These are phyloP conservation scores for Lactifluus piperatus DNA, from an alignment of 768 basidiomycete genomes.

Conservation along the genomic window DNA sequence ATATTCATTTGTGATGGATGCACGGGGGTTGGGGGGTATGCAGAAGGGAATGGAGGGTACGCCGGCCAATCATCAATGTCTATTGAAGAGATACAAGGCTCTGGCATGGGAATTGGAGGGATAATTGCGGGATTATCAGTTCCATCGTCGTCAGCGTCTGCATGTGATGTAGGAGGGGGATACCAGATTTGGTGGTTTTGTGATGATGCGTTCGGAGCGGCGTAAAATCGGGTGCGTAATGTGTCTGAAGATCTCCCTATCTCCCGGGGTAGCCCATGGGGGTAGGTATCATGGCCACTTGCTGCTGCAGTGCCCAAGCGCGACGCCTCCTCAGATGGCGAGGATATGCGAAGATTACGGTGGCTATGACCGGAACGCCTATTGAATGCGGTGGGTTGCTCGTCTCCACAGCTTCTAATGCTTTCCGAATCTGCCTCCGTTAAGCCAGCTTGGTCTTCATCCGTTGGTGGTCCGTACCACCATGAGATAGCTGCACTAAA, in stretches of 20 bases:
- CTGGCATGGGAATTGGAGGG: conserved; percentile 7
- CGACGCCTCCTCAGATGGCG: background rate
- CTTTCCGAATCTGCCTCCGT: conserved; percentile 20
- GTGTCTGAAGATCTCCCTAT: conserved; percentile 5
- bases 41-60: conserved; percentile 69
- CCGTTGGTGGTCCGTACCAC: conserved; percentile 23
- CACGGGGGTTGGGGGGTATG: conserved; percentile 67
- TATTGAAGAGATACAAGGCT: conserved; percentile 3
- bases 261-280: background rate
- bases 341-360: background rate
- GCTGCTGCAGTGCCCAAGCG: background rate
- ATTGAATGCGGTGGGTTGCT: conserved; percentile 1
- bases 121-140: conserved; percentile 19
- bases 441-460: conserved; percentile 12
- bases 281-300: background rate
- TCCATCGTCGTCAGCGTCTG: conserved; percentile 27
- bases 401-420: conserved; percentile 12
- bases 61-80: conserved; percentile 51
- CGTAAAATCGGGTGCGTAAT: conserved; percentile 3
- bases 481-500: conserved; percentile 29
- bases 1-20: conserved; percentile 25
- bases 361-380: background rate
- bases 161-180: conserved; percentile 44
- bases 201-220: background rate
- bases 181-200: conserved; percentile 48